Evolutionary conservation across 2,329 filamentous ascomycete species (phyloP).

Genomic region (Diplodia mutila): DNA sequence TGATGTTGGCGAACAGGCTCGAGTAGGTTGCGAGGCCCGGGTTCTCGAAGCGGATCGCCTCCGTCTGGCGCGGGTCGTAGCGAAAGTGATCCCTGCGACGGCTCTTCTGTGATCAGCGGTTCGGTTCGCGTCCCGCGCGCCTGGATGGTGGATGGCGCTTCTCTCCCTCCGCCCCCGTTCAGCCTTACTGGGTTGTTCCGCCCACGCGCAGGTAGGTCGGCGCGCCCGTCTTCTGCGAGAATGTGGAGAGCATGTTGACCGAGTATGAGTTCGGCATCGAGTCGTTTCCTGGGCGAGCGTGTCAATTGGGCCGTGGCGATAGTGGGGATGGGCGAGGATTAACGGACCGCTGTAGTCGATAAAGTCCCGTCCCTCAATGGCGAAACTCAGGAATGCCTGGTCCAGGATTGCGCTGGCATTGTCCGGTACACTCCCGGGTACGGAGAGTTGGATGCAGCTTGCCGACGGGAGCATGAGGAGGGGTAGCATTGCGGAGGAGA

Average conservation of each 20-base stretch:
- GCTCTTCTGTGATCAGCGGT: background rate
- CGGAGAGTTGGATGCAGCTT: background rate
- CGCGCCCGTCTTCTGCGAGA: conserved; percentile 10
- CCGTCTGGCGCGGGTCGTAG: conserved; percentile 6
- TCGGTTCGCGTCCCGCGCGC: background rate
- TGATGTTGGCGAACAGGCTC: conserved; percentile 7
- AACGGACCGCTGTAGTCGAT: conserved; percentile 9
- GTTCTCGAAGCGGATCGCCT: conserved; percentile 3
- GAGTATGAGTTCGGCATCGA: conserved; percentile 5
- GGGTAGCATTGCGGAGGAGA: background rate
- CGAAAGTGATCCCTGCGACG: conserved; percentile 12
- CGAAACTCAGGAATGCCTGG: conserved; percentile 6
- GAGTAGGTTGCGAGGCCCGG: background rate
- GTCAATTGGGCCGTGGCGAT: background rate
- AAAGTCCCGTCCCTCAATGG: conserved; percentile 12
- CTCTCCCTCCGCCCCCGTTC: background rate
- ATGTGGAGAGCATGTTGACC: conserved; percentile 14
- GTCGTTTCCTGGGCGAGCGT: background rate
- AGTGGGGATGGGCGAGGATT: background rate
- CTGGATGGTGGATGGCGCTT: background rate
- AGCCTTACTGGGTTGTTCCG: conserved; percentile 14
- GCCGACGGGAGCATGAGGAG: background rate
- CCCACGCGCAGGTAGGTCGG: conserved; percentile 5
- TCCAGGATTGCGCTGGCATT: conserved; percentile 1
- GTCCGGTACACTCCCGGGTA: background rate